Conservation (phyloP, 2,329 filamentous ascomycete genomes). For the Pseudofabraea citricarpa region DNA sequence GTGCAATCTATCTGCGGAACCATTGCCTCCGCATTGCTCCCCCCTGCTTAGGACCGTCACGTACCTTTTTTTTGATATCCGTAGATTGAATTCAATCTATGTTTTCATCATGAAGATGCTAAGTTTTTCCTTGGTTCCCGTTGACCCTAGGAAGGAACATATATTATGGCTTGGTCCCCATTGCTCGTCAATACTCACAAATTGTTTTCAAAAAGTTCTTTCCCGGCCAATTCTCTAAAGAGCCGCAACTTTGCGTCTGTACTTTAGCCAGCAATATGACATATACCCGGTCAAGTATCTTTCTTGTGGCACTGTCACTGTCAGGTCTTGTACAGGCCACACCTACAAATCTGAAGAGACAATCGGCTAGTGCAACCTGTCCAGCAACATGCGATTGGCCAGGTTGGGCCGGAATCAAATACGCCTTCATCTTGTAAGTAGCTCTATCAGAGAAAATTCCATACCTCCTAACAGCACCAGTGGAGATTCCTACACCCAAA, state of each 20-base stretch:
- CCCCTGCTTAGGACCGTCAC: too few species aligned
- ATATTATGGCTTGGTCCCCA: too few species aligned
- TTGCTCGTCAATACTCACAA: too few species aligned
- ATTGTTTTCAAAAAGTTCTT: too few species aligned
- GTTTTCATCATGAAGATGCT: too few species aligned
- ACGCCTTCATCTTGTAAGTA: slow-evolving; percentile 38
- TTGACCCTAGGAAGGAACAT: too few species aligned
- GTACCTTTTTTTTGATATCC: too few species aligned
- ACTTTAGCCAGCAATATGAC: background rate
- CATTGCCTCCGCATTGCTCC: too few species aligned
- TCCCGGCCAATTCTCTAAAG: background rate
- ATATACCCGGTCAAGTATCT: background rate
- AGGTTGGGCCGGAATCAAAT: slow-evolving; percentile 33
- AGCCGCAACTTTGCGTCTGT: background rate
- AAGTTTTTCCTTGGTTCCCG: too few species aligned
- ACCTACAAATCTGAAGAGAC: background rate
- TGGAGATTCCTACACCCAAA: slow-evolving; percentile 36
- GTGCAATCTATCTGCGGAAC: too few species aligned
- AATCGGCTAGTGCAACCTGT: slow-evolving; percentile 11
- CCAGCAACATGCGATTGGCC: slow-evolving; percentile 27
- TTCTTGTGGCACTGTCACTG: background rate
- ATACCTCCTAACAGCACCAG: slow-evolving; percentile 14
- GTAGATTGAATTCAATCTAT: too few species aligned
- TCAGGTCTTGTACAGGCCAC: background rate
- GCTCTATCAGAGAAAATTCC: background rate